These are phyloP conservation scores for Mycena citricolor DNA, from an alignment of 1,284 basidiomycete genomes.

Conservation along the genomic window DNA sequence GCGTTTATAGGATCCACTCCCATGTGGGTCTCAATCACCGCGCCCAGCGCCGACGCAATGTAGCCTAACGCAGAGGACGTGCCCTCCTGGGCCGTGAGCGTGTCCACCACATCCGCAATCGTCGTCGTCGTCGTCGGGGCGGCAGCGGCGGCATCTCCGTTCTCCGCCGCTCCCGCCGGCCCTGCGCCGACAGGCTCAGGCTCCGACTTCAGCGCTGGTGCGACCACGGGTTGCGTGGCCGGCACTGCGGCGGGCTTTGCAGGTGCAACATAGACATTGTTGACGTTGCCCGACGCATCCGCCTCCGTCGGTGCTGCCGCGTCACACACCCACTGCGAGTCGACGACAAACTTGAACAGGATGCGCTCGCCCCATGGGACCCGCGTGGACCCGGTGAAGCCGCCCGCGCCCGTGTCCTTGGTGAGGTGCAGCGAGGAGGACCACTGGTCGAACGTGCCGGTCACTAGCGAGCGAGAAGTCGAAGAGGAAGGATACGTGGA, in stretches of 20 bases:
- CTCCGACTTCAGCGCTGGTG: constrained; percentile 5
- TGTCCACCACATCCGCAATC: constrained; percentile 37
- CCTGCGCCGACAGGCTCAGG: no score
- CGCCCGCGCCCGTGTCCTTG: constrained; percentile 41
- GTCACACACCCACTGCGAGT: constrained; percentile 64
- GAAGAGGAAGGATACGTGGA: neutral
- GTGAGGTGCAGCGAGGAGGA: constrained; percentile 55
- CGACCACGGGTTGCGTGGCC: neutral
- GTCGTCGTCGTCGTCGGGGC: neutral
- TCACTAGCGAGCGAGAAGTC: constrained; percentile 37
- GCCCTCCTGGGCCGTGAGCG: constrained; percentile 39
- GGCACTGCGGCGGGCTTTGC: constrained; percentile 40
- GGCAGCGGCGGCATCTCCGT: constrained; percentile 8
- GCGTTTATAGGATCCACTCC: constrained; percentile 41
- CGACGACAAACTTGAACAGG: constrained; percentile 78
- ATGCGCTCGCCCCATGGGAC: constrained; percentile 68
- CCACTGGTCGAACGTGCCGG: constrained; percentile 83
- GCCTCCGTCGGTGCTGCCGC: constrained; percentile 58
- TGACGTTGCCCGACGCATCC: constrained; percentile 65
- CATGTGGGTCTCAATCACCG: constrained; percentile 35
- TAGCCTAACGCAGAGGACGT: constrained; percentile 37
- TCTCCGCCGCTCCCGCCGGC: constrained; percentile 8
- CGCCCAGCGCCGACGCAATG: constrained; percentile 40
- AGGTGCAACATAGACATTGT: constrained; percentile 70
- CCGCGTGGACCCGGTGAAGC: constrained; percentile 55